Percentiles rank a stretch among this genome's conserved stretches.
These are phyloP conservation scores for Phytophthora hybrid DNA, from an alignment of 352 stramenopile species.

Conservation along the genomic window DNA sequence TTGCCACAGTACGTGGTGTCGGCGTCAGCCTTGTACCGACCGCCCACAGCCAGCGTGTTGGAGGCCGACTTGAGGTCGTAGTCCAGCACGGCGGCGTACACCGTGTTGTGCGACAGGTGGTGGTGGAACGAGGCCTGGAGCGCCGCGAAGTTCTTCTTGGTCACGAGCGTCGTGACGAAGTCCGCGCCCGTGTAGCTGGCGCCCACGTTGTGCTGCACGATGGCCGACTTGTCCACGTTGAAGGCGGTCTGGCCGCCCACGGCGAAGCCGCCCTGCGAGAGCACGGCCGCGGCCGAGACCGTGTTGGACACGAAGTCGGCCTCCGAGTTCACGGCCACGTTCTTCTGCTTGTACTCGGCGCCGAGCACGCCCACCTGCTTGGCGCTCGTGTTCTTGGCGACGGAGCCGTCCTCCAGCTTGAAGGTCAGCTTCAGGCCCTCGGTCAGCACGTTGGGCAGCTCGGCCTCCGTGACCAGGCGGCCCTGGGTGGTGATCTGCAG, in stretches of 20 bases:
- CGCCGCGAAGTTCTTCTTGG: conserved; percentile 85
- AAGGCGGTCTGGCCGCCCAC: conserved; percentile 78
- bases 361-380: conserved; percentile 81
- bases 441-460: conserved; percentile 81
- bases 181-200: conserved; percentile 73
- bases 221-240: conserved; percentile 83
- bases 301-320: conserved; percentile 81
- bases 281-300: conserved; percentile 59
- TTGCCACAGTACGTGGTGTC: conserved; percentile 87
- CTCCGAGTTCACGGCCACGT: conserved; percentile 77
- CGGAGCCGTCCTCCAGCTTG: conserved; percentile 85
- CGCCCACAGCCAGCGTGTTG: conserved; percentile 82
- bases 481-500: conserved; percentile 87
- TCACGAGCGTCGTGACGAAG: conserved; percentile 76
- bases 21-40: conserved; percentile 76
- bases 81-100: conserved; percentile 83
- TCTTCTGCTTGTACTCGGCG: conserved; percentile 82
- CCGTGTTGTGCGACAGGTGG: conserved; percentile 76
- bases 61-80: conserved; percentile 87
- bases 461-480: conserved; percentile 78
- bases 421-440: conserved; percentile 83
- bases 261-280: conserved; percentile 72
- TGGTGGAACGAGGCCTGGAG: conserved; percentile 88
- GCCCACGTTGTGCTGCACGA: conserved; percentile 84
- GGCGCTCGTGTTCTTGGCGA: conserved; percentile 76